Conservation (phyloP, 2,329 filamentous ascomycete genomes). For the Neopestalotiopsis rosae region DNA sequence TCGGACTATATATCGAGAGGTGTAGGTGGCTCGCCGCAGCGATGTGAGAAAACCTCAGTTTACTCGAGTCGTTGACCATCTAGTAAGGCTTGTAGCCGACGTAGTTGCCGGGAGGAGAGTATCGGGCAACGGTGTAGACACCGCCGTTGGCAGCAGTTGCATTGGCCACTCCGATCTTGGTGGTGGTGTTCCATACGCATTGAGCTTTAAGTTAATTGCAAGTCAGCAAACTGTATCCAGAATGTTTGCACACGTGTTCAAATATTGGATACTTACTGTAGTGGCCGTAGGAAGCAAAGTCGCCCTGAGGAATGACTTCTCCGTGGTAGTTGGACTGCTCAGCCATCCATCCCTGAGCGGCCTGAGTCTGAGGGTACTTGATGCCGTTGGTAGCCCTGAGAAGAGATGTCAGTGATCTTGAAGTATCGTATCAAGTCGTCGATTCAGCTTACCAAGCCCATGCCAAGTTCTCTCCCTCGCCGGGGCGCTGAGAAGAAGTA, state of each 20-base stretch:
- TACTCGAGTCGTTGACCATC: neutral
- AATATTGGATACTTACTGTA: conserved; percentile 13
- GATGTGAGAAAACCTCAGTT: neutral
- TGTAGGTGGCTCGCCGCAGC: neutral
- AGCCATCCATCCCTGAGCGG: conserved; percentile 20
- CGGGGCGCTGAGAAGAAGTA: conserved; percentile 8
- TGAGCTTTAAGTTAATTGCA: conserved; percentile 25
- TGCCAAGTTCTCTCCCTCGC: conserved; percentile 23
- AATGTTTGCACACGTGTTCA: too few relatives aligned
- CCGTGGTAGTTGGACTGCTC: conserved; percentile 18
- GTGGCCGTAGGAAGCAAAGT: conserved; percentile 21
- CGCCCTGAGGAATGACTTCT: conserved; percentile 17
- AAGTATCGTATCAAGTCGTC: neutral
- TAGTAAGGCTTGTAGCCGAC: conserved; percentile 36
- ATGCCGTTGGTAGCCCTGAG: conserved; percentile 8
- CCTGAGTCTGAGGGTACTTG: conserved; percentile 5
- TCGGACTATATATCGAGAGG: neutral
- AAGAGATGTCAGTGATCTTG: neutral
- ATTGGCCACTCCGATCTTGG: conserved; percentile 37
- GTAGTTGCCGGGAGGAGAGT: conserved; percentile 39
- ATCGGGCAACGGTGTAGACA: conserved; percentile 39
- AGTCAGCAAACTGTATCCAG: neutral
- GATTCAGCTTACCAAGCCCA: neutral
- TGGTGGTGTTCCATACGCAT: conserved; percentile 37
- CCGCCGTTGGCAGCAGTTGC: conserved; percentile 33